A percentile compares a stretch with the other conserved stretches of the same genome.
phyloP scores from a whole-genome alignment of 225 moss, liverwort and hornwort species.

The Asterella californica region DNA sequence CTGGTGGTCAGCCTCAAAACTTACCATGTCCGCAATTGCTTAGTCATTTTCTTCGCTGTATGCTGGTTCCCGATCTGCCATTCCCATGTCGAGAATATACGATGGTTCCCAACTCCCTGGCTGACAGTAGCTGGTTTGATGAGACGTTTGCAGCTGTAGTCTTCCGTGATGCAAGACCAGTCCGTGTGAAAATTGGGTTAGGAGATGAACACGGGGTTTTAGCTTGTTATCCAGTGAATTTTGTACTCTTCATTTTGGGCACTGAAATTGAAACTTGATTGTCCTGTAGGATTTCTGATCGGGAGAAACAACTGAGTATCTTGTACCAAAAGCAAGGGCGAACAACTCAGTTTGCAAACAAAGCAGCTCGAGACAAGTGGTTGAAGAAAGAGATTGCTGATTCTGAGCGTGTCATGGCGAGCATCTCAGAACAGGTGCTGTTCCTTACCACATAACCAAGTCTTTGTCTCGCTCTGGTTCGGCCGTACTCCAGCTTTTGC shows the following conservation, averaged over 20 bases:
- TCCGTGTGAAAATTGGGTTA: too few species aligned
- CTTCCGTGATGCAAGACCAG: too few species aligned
- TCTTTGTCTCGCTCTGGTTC: background rate
- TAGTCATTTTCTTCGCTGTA: too few species aligned
- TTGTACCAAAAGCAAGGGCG: conserved; percentile 96
- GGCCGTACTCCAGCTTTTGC: too few species aligned
- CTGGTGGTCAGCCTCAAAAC: too few species aligned
- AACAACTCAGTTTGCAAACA: conserved; percentile 76
- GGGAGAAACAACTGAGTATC: conserved; percentile 87
- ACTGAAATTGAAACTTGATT: background rate
- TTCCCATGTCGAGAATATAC: too few species aligned
- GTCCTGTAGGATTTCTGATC: conserved; percentile 68
- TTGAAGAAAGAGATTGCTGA: conserved; percentile 79
- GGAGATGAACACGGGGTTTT: too few species aligned
- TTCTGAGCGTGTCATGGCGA: conserved; percentile 60
- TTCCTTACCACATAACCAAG: background rate
- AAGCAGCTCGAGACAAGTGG: conserved; percentile 80
- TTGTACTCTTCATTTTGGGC: background rate
- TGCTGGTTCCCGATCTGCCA: too few species aligned
- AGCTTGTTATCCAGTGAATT: background rate
- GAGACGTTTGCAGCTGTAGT: too few species aligned
- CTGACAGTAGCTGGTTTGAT: too few species aligned
- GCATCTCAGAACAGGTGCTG: conserved; percentile 66
- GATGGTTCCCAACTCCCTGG: too few species aligned
- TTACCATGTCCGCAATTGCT: too few species aligned